These are phyloP conservation scores for Vachellia pachyceras DNA, from an alignment of 306 rosid genomes.

Conservation along the genomic window DNA sequence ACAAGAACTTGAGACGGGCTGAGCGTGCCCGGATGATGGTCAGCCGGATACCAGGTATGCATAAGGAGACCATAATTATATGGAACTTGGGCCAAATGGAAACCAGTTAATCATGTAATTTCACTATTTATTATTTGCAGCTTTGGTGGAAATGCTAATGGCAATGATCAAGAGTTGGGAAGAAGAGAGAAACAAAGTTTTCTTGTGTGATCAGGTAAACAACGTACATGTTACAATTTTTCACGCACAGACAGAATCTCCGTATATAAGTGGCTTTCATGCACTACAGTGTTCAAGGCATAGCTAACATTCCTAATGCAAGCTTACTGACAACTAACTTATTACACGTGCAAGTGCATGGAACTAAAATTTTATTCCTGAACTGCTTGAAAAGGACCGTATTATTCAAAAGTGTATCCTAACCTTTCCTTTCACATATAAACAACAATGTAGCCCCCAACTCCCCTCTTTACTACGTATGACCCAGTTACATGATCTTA, in stretches of 20 bases:
- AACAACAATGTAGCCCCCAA: constrained; percentile 18
- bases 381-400: constrained; percentile 14
- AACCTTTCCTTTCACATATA: background rate
- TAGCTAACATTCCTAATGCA: background rate
- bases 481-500: background rate
- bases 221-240: constrained; percentile 9
- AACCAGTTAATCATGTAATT: constrained; percentile 34
- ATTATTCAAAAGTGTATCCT: background rate
- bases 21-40: constrained; percentile 89
- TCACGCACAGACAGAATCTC: background rate
- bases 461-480: background rate
- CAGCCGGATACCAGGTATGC: constrained; percentile 88
- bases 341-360: constrained; percentile 9
- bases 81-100: constrained; percentile 18
- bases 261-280: background rate
- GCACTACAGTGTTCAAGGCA: constrained; percentile 8
- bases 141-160: constrained; percentile 76
- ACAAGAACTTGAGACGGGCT: constrained; percentile 94
- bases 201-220: constrained; percentile 87
- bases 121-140: constrained; percentile 58
- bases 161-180: constrained; percentile 87
- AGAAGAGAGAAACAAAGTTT: constrained; percentile 83
- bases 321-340: constrained; percentile 13
- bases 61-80: constrained; percentile 30
- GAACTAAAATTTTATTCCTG: constrained; percentile 15